phyloP scores from a whole-genome alignment of 179 eudicot genomes.

The Monotropa hypopitys region DNA sequence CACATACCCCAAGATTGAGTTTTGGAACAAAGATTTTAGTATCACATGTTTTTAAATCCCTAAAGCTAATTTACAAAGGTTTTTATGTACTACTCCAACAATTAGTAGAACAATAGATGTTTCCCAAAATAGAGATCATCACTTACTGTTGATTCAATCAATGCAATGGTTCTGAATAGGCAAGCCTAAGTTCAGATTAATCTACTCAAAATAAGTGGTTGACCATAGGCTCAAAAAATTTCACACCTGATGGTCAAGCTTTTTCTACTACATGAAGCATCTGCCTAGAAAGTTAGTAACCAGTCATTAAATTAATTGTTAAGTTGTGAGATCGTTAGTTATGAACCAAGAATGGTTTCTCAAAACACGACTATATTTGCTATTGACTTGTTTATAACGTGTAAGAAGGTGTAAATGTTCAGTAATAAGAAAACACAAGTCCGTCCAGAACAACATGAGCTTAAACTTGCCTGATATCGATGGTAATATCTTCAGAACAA shows the following conservation, averaged over 20 bases:
- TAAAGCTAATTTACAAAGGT: background rate
- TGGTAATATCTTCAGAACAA: slow-evolving; percentile 38
- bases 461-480: slow-evolving; percentile 49
- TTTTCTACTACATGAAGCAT: background rate
- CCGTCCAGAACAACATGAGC: background rate
- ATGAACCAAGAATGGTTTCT: background rate
- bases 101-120: background rate
- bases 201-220: background rate
- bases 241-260: background rate
- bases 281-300: background rate
- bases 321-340: background rate
- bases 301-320: background rate
- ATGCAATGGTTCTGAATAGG: background rate
- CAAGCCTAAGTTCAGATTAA: background rate
- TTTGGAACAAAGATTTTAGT: background rate
- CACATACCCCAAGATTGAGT: background rate
- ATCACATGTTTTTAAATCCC: background rate
- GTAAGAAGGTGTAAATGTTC: background rate
- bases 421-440: background rate
- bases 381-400: background rate
- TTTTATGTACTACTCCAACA: background rate
- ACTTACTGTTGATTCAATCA: background rate
- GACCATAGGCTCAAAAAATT: background rate
- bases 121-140: background rate
- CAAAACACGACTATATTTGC: background rate